Evolutionary conservation across 192 early-diverging fungal species (phyloP).

Genomic region (Endogone sp.): DNA sequence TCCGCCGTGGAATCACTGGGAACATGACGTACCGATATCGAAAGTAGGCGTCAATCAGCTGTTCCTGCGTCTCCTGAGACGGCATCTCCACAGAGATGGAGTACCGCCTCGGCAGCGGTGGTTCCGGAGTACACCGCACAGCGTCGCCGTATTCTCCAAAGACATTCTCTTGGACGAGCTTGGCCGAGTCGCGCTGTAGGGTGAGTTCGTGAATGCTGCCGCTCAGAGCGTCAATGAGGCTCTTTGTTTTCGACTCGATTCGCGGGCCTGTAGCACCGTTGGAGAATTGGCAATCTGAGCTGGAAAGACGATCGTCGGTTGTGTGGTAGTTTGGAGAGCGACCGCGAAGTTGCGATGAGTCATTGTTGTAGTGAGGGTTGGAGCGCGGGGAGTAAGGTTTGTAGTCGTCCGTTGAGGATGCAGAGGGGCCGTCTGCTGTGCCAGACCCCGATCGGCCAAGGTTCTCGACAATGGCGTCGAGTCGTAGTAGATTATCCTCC

Average conservation of each 20-base stretch:
- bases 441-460: too few relatives aligned
- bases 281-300: not conserved
- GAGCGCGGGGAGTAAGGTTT: too few relatives aligned
- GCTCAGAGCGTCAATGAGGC: not conserved
- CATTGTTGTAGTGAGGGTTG: too few relatives aligned
- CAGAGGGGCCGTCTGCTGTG: too few relatives aligned
- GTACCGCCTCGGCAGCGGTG: conserved; percentile 21
- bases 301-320: not conserved
- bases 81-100: conserved; percentile 25
- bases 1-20: conserved; percentile 22
- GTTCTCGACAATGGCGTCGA: too few relatives aligned
- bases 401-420: too few relatives aligned
- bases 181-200: not conserved
- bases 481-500: too few relatives aligned
- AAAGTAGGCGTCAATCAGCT: conserved; percentile 20
- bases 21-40: conserved; percentile 18
- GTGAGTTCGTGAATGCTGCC: not conserved
- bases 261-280: too few relatives aligned
- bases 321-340: not conserved
- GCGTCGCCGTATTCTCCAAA: conserved; percentile 2
- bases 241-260: not conserved
- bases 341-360: too few relatives aligned
- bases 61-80: conserved; percentile 12
- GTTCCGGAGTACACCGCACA: conserved; percentile 15
- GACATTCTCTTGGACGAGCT: conserved; percentile 6